Evolutionary conservation across 2,329 filamentous ascomycete genomes (phyloP), one percentile per base, ranked within the genome.

Genomic region (Alternaria novae-zelandiae): DNA sequence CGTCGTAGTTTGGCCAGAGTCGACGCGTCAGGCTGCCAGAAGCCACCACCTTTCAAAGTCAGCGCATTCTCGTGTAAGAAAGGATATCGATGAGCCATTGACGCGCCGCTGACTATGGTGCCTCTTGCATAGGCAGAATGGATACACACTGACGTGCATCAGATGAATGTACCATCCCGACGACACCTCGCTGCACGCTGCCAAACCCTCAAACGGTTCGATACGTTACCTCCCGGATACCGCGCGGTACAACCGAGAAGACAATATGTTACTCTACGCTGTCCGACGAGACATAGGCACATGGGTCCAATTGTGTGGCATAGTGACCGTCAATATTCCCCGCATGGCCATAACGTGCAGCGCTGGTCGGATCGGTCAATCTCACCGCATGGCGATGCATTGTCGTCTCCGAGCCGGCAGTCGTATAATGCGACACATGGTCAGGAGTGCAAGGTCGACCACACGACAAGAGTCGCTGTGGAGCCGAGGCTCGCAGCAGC

Each of bases 1-100:
- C 86, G 85, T 61, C 94, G 88, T 77, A 97, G 82, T 66, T 86
- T 85, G 36, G 86, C 86, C 13, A 96, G 82, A n/a, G 89, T 84
- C 5, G 83, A 81, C 2, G 87, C 86, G 56, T 93, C 91, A 2
- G 93, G 92, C 72, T 90, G 87, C 92, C 92, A 97, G 15, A 96
- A 82, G 1, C 94, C 94, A 50, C 92, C 93, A 61, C 91, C 88
- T 89, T 69, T 13, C n/a, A 46, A 28, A 46, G 67, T 78, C 49
- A 78, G 74, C 68, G 21, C 57, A 43, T 23, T 7, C 26, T 23
- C 50, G 44, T 15, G 21, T 36, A n/a, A 15, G 11, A 20, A 28
- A 44, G 45, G 13, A 36, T 17, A 50, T 12, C 36, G 13, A 26
- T 21, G 32, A 20, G 25, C 49, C 10, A 45, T 36, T 55, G 10